phyloP scores from a whole-genome alignment of 768 basidiomycete species.

The Boletus insuetus region DNA sequence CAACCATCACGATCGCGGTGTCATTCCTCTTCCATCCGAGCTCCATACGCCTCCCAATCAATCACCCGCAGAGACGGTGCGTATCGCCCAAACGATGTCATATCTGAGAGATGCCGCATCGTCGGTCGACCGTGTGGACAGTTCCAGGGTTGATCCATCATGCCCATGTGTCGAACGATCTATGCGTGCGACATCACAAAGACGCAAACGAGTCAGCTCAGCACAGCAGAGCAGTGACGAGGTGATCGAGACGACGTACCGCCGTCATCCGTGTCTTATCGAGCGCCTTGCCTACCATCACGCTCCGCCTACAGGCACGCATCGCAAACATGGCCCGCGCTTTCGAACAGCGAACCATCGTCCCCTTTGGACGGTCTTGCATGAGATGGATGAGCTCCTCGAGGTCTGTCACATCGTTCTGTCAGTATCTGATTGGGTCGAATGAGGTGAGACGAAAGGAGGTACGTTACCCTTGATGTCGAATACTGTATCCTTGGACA shows the following conservation, averaged over 20 bases:
- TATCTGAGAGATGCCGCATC: conserved; percentile 71
- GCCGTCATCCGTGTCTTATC: conserved; percentile 73
- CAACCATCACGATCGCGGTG: too few species aligned
- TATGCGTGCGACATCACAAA: conserved; percentile 20
- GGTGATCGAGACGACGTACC: conserved; percentile 38
- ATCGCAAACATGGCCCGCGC: conserved; percentile 95
- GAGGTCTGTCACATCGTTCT: conserved; percentile 54
- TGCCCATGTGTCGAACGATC: conserved; percentile 81
- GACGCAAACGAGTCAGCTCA: background rate
- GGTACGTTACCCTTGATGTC: conserved; percentile 69
- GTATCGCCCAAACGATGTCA: conserved; percentile 31
- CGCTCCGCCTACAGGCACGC: conserved; percentile 92
- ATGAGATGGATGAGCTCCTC: conserved; percentile 90
- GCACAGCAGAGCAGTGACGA: background rate
- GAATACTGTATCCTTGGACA: conserved; percentile 89
- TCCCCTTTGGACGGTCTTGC: conserved; percentile 70
- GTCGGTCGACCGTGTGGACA: conserved; percentile 87
- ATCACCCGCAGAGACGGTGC: conserved; percentile 16
- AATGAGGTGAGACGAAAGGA: background rate
- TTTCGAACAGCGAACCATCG: conserved; percentile 91
- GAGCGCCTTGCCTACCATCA: conserved; percentile 91
- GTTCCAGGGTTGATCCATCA: conserved; percentile 84
- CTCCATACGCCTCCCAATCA: conserved; percentile 37
- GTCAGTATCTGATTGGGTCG: background rate
- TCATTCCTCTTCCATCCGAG: conserved; percentile 2